Evolutionary conservation across 441 rosid species (phyloP).

Genomic region (Erodium texanum): DNA sequence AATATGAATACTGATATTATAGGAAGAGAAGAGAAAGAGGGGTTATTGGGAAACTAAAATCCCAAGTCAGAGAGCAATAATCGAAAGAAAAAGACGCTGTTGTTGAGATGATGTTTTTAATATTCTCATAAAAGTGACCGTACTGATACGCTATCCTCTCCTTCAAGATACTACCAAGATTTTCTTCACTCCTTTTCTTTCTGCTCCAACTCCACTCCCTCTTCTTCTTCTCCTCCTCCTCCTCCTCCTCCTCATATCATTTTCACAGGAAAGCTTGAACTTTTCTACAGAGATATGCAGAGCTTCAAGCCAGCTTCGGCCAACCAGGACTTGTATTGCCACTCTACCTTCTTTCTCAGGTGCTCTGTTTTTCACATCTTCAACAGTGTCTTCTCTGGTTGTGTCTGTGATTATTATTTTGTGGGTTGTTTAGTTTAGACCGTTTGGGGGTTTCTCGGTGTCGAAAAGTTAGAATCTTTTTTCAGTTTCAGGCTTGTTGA

Average conservation of each 20-base stretch:
- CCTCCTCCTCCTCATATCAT: neutral
- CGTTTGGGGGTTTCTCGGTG: neutral
- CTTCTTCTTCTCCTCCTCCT: neutral
- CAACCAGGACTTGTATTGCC: constrained; percentile 50
- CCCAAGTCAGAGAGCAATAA: constrained; percentile 50
- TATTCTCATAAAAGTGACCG: constrained; percentile 20
- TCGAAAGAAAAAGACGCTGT: constrained; percentile 21
- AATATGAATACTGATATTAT: too few species aligned
- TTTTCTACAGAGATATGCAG: constrained; percentile 36
- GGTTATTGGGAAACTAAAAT: constrained; percentile 72
- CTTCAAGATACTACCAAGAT: constrained; percentile 16
- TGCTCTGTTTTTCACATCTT: constrained; percentile 9
- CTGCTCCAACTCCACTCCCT: too few species aligned
- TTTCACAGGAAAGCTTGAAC: neutral
- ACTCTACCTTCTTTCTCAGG: constrained; percentile 65
- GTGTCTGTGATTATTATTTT: neutral
- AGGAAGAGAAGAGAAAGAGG: neutral
- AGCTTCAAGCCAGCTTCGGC: constrained; percentile 54
- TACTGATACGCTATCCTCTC: constrained; percentile 46
- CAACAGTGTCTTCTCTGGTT: too few species aligned
- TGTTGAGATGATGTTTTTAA: constrained; percentile 6
- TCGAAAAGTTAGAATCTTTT: neutral
- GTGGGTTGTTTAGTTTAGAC: neutral
- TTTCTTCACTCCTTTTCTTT: too few species aligned
- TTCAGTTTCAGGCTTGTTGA: too few species aligned